Base-by-base conservation (phyloP, 305 asterid genomes). In the Rubia balearica region DNA sequence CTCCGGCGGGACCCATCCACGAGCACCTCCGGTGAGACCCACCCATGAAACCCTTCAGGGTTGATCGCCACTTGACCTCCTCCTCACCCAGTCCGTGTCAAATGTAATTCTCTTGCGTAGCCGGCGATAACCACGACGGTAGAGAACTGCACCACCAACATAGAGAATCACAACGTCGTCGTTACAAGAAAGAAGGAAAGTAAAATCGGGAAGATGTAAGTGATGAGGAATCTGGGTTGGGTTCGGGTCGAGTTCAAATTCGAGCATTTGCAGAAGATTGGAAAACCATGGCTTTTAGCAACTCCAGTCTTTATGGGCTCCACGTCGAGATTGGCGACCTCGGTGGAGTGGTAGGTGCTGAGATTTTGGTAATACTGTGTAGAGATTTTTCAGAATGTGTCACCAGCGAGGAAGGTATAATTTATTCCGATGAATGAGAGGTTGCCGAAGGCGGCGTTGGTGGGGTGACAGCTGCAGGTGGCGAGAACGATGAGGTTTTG, bases 211-310 rank as follows among this genome's bases (percentile, higher is more conserved):
- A 83, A 82, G 48, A 88, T 90, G 64, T 94, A 94, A 77, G 78
- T 88, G 72, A 94, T 73, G 9, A 91, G 89, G 68, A 71, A 85
- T 66, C 78, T 85, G 49, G 81, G 68, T 53, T 24, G 71, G 42
- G 77, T 84, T 57, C 9, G 80, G 73, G 73, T 8, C 76, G 79
- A 85, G 21, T 84, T 74, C 0, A 11, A 24, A 40, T 56, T 83
- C 12, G 98, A 96, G 69, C 99, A 94, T 79, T 74, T 83, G 70
- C 98, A 94, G 79, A 91, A 92, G 51, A 60, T 94, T 94, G 1
- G 88, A 46, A 94, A 88, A 3, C 65, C 74, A 10, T 71, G 74
- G 1, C 73, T 71, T 0, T 24, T 81, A 0, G 97, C 96, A 24
- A 84, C 0, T 0, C 46, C 6, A 41, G 91, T 86, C 1, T 59